Percentiles rank a stretch among this genome's conserved stretches.
phyloP scores from a whole-genome alignment of 148 eudicot species.

The Persicaria tinctoria region DNA sequence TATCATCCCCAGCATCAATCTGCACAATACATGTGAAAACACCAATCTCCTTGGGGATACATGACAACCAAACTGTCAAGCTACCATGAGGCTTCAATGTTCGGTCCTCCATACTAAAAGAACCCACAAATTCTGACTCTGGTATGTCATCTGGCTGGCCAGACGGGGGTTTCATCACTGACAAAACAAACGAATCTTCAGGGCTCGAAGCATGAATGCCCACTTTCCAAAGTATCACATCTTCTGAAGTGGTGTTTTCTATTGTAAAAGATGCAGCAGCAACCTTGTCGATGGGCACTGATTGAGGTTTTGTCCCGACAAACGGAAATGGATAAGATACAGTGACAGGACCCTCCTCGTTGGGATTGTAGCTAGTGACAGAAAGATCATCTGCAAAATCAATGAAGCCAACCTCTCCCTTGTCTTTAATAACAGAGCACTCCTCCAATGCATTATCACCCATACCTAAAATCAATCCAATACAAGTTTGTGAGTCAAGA shows the following conservation, averaged over 20 bases:
- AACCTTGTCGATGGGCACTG: conserved; percentile 47
- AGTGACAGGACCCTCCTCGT: conserved; percentile 48
- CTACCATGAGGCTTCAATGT: conserved; percentile 43
- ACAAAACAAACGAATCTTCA: conserved; percentile 56
- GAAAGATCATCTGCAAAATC: conserved; percentile 61
- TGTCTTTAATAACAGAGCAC: conserved; percentile 58
- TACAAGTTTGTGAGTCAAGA: not conserved
- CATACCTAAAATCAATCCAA: conserved; percentile 14
- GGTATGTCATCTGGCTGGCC: conserved; percentile 32
- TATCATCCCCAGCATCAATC: conserved; percentile 47
- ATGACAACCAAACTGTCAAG: conserved; percentile 66
- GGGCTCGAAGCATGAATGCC: conserved; percentile 78
- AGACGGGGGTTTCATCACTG: conserved; percentile 73
- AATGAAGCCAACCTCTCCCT: conserved; percentile 70
- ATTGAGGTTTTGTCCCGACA: conserved; percentile 53
- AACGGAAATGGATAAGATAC: conserved; percentile 82
- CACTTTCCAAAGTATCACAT: conserved; percentile 58
- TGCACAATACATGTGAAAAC: conserved; percentile 68
- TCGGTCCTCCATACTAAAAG: conserved; percentile 60
- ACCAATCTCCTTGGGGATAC: conserved; percentile 80
- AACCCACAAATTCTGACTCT: conserved; percentile 41
- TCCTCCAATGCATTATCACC: conserved; percentile 34
- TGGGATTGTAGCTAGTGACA: conserved; percentile 46
- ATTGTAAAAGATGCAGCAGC: conserved; percentile 46
- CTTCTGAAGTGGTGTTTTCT: conserved; percentile 44